A percentile compares a stretch with the other conserved stretches of the same genome.
Evolutionary conservation across 768 basidiomycete species (phyloP).

Genomic region (Tephrocybe sp.): DNA sequence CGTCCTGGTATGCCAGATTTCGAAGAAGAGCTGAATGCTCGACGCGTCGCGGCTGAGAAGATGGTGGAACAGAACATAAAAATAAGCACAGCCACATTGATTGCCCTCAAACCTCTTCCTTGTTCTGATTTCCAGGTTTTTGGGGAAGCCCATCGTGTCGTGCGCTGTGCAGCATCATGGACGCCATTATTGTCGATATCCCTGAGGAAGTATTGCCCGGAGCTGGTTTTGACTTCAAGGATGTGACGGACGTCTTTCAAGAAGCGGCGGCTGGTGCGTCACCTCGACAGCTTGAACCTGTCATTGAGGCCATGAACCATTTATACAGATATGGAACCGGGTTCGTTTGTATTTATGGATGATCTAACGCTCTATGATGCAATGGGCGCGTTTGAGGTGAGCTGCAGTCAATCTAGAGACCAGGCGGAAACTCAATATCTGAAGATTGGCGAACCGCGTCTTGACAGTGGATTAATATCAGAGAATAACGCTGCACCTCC

Average conservation of each 20-base stretch:
- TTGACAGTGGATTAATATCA: conserved; percentile 75
- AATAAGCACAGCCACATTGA: conserved; percentile 23
- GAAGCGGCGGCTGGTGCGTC: conserved; percentile 62
- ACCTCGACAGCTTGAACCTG: not conserved
- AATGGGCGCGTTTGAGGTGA: conserved; percentile 92
- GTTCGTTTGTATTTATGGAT: conserved; percentile 63
- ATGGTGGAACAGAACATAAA: conserved; percentile 15
- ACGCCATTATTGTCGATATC: conserved; percentile 11
- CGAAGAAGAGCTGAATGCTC: conserved; percentile 16
- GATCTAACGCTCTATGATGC: conserved; percentile 80
- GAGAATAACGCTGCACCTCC: conserved; percentile 40
- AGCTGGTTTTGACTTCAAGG: conserved; percentile 55
- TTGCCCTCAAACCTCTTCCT: not conserved
- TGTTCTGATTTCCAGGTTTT: no score
- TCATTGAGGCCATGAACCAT: not conserved
- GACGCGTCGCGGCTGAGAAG: conserved; percentile 19
- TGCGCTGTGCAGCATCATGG: conserved; percentile 8
- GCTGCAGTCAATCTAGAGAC: conserved; percentile 12
- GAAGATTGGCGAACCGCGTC: conserved; percentile 87
- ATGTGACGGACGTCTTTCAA: conserved; percentile 61
- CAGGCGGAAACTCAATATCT: conserved; percentile 13
- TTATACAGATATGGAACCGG: conserved; percentile 57
- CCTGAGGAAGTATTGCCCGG: conserved; percentile 46
- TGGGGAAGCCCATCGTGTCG: not conserved
- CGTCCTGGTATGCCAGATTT: conserved; percentile 17